A percentile compares a stretch with the other conserved stretches of the same genome.
Conservation (phyloP, 495 filamentous ascomycete genomes). For the Neurospora terricola region DNA sequence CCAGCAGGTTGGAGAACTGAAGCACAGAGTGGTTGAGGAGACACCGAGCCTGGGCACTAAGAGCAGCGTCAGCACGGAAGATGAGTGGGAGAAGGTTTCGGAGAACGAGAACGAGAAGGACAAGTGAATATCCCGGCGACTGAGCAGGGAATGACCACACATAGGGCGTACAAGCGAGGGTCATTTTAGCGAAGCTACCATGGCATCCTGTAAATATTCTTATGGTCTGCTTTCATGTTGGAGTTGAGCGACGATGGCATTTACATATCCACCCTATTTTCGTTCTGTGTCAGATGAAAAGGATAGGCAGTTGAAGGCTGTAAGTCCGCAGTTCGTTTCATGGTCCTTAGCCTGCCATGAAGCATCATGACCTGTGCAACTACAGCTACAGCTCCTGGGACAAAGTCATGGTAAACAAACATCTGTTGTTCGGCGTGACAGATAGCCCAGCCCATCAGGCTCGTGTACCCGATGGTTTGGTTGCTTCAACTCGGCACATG, state of each 20-base stretch:
- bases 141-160: background rate
- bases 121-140: constrained; percentile 15
- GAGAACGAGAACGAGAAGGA: constrained; percentile 48
- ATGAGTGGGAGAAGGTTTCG: constrained; percentile 50
- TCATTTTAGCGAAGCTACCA: background rate
- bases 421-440: background rate
- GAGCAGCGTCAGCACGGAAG: constrained; percentile 44
- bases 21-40: constrained; percentile 21
- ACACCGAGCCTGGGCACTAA: constrained; percentile 23
- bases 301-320: background rate
- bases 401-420: background rate
- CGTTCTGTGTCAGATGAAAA: background rate
- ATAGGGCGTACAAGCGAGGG: background rate
- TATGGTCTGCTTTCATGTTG: background rate
- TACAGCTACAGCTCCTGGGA: background rate
- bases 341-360: background rate
- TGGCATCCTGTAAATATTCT: background rate
- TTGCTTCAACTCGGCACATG: background rate
- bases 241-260: background rate
- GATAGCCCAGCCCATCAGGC: background rate
- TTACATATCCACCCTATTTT: background rate
- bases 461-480: background rate
- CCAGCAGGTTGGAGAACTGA: constrained; percentile 30
- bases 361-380: background rate
- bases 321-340: background rate